Evolutionary conservation across 768 basidiomycete species (phyloP), one percentile per base, ranked within the genome.

Genomic region (Gloeopeniophorella convolvens): DNA sequence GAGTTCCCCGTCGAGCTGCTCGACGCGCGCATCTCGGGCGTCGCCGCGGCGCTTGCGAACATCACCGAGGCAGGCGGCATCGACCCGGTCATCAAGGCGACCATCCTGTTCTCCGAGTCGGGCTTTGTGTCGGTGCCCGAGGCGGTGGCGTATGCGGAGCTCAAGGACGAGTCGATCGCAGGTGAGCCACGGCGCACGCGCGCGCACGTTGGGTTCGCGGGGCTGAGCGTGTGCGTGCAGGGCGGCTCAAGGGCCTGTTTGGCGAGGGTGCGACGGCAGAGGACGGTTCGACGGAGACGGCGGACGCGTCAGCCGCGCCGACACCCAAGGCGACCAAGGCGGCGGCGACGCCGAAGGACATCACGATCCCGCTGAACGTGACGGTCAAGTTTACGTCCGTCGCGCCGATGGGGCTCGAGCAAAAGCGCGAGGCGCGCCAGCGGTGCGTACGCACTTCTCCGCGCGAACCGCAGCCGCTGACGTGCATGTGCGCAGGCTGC

Each of bases 211-310:
- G 18, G 26, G 7, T 8, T 33, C 5, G 16, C 10, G 13, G 41
- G 50, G 18, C 51, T 43, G 53, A 28, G 27, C 45, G n/a, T 39
- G 27, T 58, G 43, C 34, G 42, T 23, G 32, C 59, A 81, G 91
- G 87, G 50, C 92, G 88, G 69, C 69, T 99, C 51, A 96, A 94
- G 70, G 83, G 82, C 34, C 68, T 99, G 52, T 95, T 97, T 61
- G 86, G 86, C 26, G 79, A 73, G 37, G 75, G 78, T 44, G 64
- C 74, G 43, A 61, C 62, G 16, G 48, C 57, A 1, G 65, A 66
- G 34, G 64, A 57, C 50, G 62, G 63, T 36, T 62, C 54, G 21
- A 60, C 69, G 3, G 73, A 67, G 4, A 67, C 73, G 27, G 65
- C 68, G 30, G 64, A 65, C 11, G 69, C 70, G 3, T 67, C 72